Base-by-base conservation (phyloP, 2,329 filamentous ascomycete species). In the Fusarium abutilonis region DNA sequence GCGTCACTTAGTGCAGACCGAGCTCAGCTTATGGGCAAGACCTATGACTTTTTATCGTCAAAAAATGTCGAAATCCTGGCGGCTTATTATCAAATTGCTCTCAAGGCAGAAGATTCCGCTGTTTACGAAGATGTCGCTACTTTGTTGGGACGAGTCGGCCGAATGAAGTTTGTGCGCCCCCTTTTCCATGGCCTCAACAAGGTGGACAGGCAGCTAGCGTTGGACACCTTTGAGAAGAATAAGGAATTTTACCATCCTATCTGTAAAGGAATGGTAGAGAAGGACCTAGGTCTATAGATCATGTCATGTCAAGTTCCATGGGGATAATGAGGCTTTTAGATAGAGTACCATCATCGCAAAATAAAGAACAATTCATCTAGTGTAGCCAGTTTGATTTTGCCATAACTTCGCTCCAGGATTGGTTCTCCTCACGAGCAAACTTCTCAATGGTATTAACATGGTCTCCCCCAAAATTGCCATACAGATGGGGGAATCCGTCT, bases 81-180 rank as follows among this genome's bases (percentile, higher is more conserved):
- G 14, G 86, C 93, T 1, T 98, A 92, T 77, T 90, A 92, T 71
- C 85, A 87, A 50, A 85, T 97, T 31, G 91, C 91, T 2, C 83
- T 99, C 71, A 86, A 86, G 69, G 90, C 91, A 11, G 85, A 87
- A 54, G 91, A 93, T 69, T 76, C 83, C 47, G 84, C 82, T 54
- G 85, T 90, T 34, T 92, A 94, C 70, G 74, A 86, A 57, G 88
- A 89, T 2, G 86, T 92, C 0, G 87, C 89, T 1, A 86, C 91
- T 56, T 80, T 97, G 52, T 80, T 98, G 35, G 91, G 91, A 29
- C 83, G 83, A 48, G 93, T 97, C 21, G 95, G 95, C 11, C 83
- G 95, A 54, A 98, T 99, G 95, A 98, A 98, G 84, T 98, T 94
- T 76, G 94, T 98, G 56, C 83, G 94, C 43, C 92, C 94, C 19